phyloP scores from a whole-genome alignment of 1,284 basidiomycete genomes.

The Ceratobasidium sp. region DNA sequence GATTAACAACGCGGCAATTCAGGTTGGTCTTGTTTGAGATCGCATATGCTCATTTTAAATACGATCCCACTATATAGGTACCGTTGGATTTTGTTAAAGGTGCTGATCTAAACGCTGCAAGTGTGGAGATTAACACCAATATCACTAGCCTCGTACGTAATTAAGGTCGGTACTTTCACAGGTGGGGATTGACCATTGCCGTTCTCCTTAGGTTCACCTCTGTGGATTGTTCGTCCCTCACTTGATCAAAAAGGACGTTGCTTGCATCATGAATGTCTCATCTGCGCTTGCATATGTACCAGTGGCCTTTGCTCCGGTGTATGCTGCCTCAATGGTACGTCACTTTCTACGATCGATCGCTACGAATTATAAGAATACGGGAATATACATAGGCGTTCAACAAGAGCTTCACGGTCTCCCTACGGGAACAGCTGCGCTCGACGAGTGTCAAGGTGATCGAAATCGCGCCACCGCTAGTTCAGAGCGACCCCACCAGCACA shows the following conservation, averaged over 20 bases:
- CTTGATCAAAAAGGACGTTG: not conserved
- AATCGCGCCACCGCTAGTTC: slow-evolving; percentile 44
- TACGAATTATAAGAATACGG: too few species aligned
- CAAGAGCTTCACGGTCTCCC: slow-evolving; percentile 16
- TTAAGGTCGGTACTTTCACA: not conserved
- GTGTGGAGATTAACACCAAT: slow-evolving; percentile 21
- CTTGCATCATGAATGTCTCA: slow-evolving; percentile 4
- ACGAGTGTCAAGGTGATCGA: slow-evolving; percentile 44
- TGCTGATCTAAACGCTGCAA: slow-evolving; percentile 12
- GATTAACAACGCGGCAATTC: slow-evolving; percentile 53
- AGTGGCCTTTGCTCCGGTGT: not conserved
- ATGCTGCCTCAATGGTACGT: not conserved
- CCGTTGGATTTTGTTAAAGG: slow-evolving; percentile 21
- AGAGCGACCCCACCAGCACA: slow-evolving; percentile 39
- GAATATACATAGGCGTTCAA: slow-evolving; percentile 25
- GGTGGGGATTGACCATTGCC: not conserved
- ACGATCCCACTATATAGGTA: not conserved
- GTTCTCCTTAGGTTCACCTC: not conserved
- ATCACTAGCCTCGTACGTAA: slow-evolving; percentile 7
- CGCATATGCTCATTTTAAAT: not conserved
- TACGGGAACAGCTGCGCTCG: slow-evolving; percentile 15
- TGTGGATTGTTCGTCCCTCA: slow-evolving; percentile 8
- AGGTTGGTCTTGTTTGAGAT: slow-evolving; percentile 36
- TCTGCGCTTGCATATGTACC: not conserved
- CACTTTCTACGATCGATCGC: not conserved